A percentile compares a stretch with the other conserved stretches of the same genome.
phyloP scores from a whole-genome alignment of 768 basidiomycete genomes.

The Nidularia sp. region DNA sequence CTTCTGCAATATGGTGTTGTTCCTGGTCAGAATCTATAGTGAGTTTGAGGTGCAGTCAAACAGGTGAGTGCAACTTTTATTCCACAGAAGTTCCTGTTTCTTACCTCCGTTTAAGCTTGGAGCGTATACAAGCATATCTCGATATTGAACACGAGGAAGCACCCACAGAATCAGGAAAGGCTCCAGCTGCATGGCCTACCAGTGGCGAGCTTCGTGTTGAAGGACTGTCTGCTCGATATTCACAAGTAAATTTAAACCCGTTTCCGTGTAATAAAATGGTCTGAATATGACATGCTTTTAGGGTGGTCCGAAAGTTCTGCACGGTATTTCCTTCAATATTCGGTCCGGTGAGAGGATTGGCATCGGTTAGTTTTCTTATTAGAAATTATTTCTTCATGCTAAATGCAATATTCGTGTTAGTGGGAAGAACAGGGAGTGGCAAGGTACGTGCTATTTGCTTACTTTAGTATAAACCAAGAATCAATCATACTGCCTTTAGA shows the following conservation, averaged over 20 bases:
- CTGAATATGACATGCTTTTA: neutral
- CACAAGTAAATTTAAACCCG: slow-evolving; percentile 17
- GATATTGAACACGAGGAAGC: slow-evolving; percentile 12
- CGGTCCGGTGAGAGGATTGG: slow-evolving; percentile 51
- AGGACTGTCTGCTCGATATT: slow-evolving; percentile 48
- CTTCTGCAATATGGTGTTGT: slow-evolving; percentile 57
- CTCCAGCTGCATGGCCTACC: slow-evolving; percentile 61
- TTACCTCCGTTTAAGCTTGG: slow-evolving; percentile 8
- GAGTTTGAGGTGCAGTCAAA: slow-evolving; percentile 43
- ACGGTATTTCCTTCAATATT: slow-evolving; percentile 42
- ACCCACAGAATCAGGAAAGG: slow-evolving; percentile 26
- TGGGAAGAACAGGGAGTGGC: slow-evolving; percentile 33
- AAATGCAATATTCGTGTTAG: slow-evolving; percentile 8
- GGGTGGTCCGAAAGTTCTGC: slow-evolving; percentile 44
- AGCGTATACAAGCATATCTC: slow-evolving; percentile 8
- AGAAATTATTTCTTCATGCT: neutral
- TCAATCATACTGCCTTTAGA: slow-evolving; percentile 15
- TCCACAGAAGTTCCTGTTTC: neutral
- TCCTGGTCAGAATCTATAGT: slow-evolving; percentile 39
- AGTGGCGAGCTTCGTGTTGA: slow-evolving; percentile 48
- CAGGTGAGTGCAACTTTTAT: slow-evolving; percentile 20
- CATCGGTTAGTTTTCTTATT: slow-evolving; percentile 24
- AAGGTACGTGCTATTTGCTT: slow-evolving; percentile 17
- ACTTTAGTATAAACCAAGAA: neutral
- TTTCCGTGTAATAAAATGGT: neutral